Base-by-base conservation (phyloP, 2,329 filamentous ascomycete genomes). In the Beauveria asiatica region DNA sequence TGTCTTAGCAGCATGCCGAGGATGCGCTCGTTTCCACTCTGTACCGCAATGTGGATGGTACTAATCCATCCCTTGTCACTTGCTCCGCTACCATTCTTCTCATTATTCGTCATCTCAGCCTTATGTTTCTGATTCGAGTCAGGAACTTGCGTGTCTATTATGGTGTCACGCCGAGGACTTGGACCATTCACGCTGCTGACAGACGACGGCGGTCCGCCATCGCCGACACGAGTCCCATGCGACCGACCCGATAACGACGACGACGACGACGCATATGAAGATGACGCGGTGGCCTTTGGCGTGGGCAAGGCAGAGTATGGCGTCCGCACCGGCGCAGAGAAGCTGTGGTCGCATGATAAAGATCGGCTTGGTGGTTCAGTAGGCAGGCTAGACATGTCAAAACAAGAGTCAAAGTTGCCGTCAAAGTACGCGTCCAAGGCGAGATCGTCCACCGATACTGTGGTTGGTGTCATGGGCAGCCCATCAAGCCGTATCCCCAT, bases 11-110 rank as follows among this genome's bases (percentile, higher is more conserved):
- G 17, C 52, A 54, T 54, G 23, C 39, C 23, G 17, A 54, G 52
- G n/a, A 54, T 54, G 10, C 52, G 52, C 52, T 54, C 52, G n/a
- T 44, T 54, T 23, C 52, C 52, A 25, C 52, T 54, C 23, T 54
- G 52, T 7, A 54, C 52, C 39, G 52, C 52, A 19, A 54, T 54
- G 52, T 54, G 52, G 44, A 54, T 54, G 52, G 52, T 54, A 17
- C 52, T 54, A 7, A 44, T 54, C 52, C 52, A 54, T 19, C 52
- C 52, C 23, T 54, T 54, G 23, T 54, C 52, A 13, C 37, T 44
- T 30, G 52, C 52, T 10, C n/a, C 23, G 23, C 39, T n/a, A 10
- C 17, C 17, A 5, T 42, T 37, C 8, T 10, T 13, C 3, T 42
- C 27, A 9, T 27, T n/a, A 9, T 3, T 3, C 6, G 3, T 10